Conservation (phyloP, 2,329 filamentous ascomycete species). For the Exophiala phaeomuriformis region DNA sequence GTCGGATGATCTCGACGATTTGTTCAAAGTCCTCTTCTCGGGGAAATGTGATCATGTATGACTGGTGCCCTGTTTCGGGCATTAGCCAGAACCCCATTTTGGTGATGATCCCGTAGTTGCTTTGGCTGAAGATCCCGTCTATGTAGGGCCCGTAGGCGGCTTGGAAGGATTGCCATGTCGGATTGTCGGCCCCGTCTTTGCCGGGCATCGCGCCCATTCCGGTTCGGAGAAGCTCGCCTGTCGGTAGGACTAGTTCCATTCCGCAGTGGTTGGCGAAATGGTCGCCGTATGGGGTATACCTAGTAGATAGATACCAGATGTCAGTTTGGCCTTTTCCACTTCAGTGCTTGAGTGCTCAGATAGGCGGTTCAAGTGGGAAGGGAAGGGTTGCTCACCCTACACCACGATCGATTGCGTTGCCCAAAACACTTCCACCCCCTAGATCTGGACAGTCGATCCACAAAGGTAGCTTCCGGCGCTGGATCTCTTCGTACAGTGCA, state of each 20-base stretch:
- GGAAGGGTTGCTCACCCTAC: constrained; percentile 30
- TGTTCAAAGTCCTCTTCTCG: constrained; percentile 33
- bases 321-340: not conserved
- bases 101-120: constrained; percentile 31
- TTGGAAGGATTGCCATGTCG: constrained; percentile 29
- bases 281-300: constrained; percentile 34
- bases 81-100: constrained; percentile 27
- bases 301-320: not conserved
- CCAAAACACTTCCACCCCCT: constrained; percentile 45
- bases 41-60: constrained; percentile 38
- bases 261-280: constrained; percentile 43
- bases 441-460: constrained; percentile 46
- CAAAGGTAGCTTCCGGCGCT: constrained; percentile 34
- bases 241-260: constrained; percentile 39
- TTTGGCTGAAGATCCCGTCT: constrained; percentile 31
- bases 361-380: not conserved
- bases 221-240: constrained; percentile 35
- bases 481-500: constrained; percentile 40
- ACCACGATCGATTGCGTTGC: constrained; percentile 45
- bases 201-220: constrained; percentile 35
- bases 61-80: constrained; percentile 33
- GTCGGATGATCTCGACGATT: constrained; percentile 36
- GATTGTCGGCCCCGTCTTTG: constrained; percentile 31
- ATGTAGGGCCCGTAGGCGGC: constrained; percentile 34
- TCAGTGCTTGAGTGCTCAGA: too few relatives aligned